These are phyloP conservation scores for Leccinum variicolor DNA, from an alignment of 768 basidiomycete species.

Conservation along the genomic window DNA sequence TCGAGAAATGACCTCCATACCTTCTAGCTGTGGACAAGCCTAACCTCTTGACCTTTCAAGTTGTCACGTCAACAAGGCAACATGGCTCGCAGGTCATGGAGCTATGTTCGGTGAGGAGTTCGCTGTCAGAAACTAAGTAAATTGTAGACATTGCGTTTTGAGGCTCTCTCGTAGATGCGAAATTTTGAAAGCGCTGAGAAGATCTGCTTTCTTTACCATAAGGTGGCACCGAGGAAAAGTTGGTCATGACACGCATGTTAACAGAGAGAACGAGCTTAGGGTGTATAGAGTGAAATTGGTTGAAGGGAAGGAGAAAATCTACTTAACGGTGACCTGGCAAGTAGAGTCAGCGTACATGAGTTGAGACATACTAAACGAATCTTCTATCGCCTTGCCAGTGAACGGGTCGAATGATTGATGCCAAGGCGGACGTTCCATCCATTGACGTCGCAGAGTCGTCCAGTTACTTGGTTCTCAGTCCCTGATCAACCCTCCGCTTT, in stretches of 20 bases:
- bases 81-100: constrained; percentile 34
- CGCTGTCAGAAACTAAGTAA: constrained; percentile 26
- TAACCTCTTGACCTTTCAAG: constrained; percentile 31
- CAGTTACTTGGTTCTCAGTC: constrained; percentile 2
- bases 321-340: constrained; percentile 31
- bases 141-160: no score
- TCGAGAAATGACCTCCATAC: neutral
- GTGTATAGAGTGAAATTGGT: constrained; percentile 23
- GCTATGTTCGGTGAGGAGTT: constrained; percentile 56
- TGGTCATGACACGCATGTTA: neutral
- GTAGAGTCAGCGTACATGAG: neutral
- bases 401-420: constrained; percentile 9
- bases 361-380: no score
- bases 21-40: no score
- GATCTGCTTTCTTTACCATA: constrained; percentile 22
- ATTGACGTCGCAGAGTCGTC: constrained; percentile 21
- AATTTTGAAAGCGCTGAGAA: constrained; percentile 75
- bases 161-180: constrained; percentile 48
- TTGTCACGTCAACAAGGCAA: constrained; percentile 38
- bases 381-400: constrained; percentile 12
- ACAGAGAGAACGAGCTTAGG: constrained; percentile 33
- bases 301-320: constrained; percentile 36
- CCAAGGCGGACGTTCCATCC: constrained; percentile 20
- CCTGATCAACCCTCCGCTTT: constrained; percentile 4
- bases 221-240: constrained; percentile 54